Conservation (phyloP, 1,284 basidiomycete species). For the Rhodotorula sp. region DNA sequence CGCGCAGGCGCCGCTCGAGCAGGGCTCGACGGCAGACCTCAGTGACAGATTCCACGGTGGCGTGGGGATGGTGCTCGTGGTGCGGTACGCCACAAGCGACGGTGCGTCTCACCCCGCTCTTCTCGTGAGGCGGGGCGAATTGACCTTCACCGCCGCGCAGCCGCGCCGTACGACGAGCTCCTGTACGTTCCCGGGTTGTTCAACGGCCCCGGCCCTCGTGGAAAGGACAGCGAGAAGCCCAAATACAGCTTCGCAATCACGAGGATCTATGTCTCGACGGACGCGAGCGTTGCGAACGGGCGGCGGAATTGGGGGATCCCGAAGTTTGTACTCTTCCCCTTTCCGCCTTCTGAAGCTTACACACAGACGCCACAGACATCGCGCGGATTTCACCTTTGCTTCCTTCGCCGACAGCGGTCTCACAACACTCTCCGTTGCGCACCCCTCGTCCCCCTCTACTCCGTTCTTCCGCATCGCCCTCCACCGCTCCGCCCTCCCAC, state of each 20-base stretch:
- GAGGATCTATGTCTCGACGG: constrained; percentile 42
- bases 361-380: constrained; percentile 18
- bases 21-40: constrained; percentile 13
- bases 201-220: neutral
- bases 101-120: neutral
- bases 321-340: constrained; percentile 13
- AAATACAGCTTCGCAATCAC: constrained; percentile 22
- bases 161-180: constrained; percentile 41
- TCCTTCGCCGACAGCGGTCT: neutral
- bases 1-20: constrained; percentile 14
- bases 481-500: constrained; percentile 16
- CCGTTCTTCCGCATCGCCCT: constrained; percentile 39
- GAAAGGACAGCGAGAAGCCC: neutral
- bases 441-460: neutral
- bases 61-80: constrained; percentile 19
- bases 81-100: constrained; percentile 15
- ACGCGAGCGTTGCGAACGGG: constrained; percentile 28
- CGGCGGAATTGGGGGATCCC: constrained; percentile 40
- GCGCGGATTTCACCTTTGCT: constrained; percentile 35
- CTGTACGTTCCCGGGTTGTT: constrained; percentile 39
- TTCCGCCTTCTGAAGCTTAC: too few species aligned
- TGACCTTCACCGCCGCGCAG: neutral
- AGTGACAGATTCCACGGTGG: constrained; percentile 23
- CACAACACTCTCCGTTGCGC: constrained; percentile 13
- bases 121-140: constrained; percentile 38